Conservation (phyloP, 257 asterid species). For the Anisodus tanguticus region DNA sequence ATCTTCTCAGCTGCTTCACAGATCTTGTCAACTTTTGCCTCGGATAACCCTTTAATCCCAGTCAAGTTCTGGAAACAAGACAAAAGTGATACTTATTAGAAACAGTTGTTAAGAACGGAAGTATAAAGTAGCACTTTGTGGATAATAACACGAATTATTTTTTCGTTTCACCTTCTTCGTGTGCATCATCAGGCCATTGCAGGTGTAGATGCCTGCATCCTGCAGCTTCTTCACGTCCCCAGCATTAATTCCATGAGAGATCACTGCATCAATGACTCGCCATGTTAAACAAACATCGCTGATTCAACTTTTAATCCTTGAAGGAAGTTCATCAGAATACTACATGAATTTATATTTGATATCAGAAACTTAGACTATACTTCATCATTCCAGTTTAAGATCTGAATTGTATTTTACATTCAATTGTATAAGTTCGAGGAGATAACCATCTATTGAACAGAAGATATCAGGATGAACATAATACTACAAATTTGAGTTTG, state of each 20-base stretch:
- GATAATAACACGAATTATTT: not conserved
- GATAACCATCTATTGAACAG: not conserved
- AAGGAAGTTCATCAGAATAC: not conserved
- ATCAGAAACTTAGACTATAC: not conserved
- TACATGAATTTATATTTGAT: not conserved
- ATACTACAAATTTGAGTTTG: not conserved
- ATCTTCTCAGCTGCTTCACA: conserved; percentile 98
- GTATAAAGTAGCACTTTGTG: not conserved
- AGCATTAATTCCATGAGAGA: conserved; percentile 94
- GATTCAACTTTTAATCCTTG: not conserved
- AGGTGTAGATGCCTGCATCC: conserved; percentile 94
- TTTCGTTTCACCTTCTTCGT: conserved; percentile 74
- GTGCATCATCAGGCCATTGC: conserved; percentile 99
- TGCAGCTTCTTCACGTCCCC: conserved; percentile 99
- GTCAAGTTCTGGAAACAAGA: conserved; percentile 65
- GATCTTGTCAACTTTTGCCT: conserved; percentile 97
- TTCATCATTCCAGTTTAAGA: conserved; percentile 6
- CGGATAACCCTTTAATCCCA: conserved; percentile 96
- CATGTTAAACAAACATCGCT: not conserved
- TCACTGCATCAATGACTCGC: conserved; percentile 56
- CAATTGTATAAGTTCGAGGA: conserved; percentile 1
- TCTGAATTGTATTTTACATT: not conserved
- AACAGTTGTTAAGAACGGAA: not conserved
- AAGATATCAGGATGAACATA: not conserved
- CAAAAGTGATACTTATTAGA: not conserved